Evolutionary conservation across 2,329 filamentous ascomycete genomes (phyloP).

Genomic region (Colletotrichum karsti): DNA sequence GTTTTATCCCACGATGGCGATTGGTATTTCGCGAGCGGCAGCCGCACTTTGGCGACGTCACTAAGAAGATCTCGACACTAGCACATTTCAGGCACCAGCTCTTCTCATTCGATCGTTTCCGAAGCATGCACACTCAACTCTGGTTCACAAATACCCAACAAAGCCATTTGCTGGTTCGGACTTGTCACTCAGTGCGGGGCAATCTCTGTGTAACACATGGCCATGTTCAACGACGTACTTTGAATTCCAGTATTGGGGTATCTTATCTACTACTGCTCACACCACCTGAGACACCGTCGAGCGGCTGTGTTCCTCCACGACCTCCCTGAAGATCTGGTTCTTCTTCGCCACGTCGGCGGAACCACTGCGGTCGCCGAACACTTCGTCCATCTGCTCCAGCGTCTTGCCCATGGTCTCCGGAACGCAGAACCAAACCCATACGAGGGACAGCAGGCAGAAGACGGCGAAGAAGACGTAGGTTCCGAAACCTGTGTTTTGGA

Average conservation of each 20-base stretch:
- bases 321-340: conserved; percentile 20
- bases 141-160: too few species aligned
- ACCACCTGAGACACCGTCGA: neutral
- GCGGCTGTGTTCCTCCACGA: conserved; percentile 11
- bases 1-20: too few species aligned
- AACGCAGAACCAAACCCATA: conserved; percentile 37
- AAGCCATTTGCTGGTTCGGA: too few species aligned
- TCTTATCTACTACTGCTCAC: neutral
- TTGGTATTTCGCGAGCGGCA: too few species aligned
- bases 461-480: conserved; percentile 48
- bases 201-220: too few species aligned
- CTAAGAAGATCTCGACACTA: too few species aligned
- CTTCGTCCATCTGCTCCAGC: conserved; percentile 45
- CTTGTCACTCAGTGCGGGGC: too few species aligned
- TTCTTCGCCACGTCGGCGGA: conserved; percentile 30
- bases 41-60: too few species aligned
- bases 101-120: too few species aligned
- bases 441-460: conserved; percentile 33
- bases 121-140: too few species aligned
- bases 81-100: too few species aligned
- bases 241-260: neutral
- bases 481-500: conserved; percentile 50
- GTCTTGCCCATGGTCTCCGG: conserved; percentile 43
- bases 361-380: conserved; percentile 39
- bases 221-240: too few species aligned